Evolutionary conservation across 2,329 filamentous ascomycete genomes (phyloP), one percentile per base, ranked within the genome.

Genomic region (Apiospora malaysiana): DNA sequence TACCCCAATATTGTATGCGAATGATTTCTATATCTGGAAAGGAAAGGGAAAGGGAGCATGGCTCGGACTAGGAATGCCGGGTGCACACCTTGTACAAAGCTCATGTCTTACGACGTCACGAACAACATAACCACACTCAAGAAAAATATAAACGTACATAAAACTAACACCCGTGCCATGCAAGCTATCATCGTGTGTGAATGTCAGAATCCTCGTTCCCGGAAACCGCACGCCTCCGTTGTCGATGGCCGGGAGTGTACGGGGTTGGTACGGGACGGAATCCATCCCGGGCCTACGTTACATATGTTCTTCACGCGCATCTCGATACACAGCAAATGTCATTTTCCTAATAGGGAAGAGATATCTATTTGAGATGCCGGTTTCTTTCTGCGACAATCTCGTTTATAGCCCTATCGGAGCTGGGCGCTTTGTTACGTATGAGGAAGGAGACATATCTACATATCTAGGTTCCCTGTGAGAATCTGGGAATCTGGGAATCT

Each of bases 71-170:
- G 42, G 70, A 70, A 47, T 69, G 68, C 70, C 68, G 63, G 56
- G 56, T 63, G 56, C 56, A 63, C 56, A 40, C 56, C 56, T 63
- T 63, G 56, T 70, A 71, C 71, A 71, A 45, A 70, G 70, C 46
- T 56, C 72, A 71, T 73, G 68, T 59, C 66, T 73, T 72, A 75
- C 71, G 74, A 75, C 56, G 56, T 63, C 40, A 63, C 56, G 56
- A 63, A 63, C 32, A 63, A 63, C 56, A 37, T 40, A 63, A 63
- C 18, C 56, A 59, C 4, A 63, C 32, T 9, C 32, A n/a, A 37
- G 27, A 21, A n/a, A 63, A 76, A 73, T n/a, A 71, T 76, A 67
- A 72, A 72, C 73, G 72, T 73, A 72, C 45, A 71, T 75, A 73
- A 75, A 76, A 75, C 68, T 71, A 71, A 75, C 3, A 67, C 71